phyloP scores from a whole-genome alignment of 768 basidiomycete genomes.

The Chalciporus piperatus region DNA sequence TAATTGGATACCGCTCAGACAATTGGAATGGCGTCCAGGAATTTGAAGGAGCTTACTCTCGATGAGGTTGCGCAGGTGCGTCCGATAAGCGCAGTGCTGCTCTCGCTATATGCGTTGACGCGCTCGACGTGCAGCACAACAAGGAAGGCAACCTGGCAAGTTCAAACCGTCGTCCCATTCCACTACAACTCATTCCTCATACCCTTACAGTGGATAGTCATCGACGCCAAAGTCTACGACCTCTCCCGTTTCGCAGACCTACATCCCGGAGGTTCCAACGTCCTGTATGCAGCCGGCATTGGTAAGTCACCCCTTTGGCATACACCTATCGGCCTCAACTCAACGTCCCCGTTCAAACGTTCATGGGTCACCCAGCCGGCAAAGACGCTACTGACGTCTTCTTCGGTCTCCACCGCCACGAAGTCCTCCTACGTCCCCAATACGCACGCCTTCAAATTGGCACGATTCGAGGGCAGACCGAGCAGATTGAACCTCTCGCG shows the following conservation, averaged over 20 bases:
- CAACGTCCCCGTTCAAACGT: neutral
- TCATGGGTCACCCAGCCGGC: constrained; percentile 46
- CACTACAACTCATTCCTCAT: constrained; percentile 1
- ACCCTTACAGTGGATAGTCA: constrained; percentile 64
- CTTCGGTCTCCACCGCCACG: constrained; percentile 82
- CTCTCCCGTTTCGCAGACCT: constrained; percentile 76
- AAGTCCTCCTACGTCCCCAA: constrained; percentile 72
- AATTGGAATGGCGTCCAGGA: constrained; percentile 20
- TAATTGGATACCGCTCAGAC: neutral
- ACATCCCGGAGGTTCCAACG: constrained; percentile 82
- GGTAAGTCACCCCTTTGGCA: constrained; percentile 43
- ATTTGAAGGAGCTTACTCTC: constrained; percentile 38
- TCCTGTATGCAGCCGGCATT: constrained; percentile 62
- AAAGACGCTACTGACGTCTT: constrained; percentile 77
- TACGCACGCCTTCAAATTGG: constrained; percentile 71
- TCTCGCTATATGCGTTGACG: neutral
- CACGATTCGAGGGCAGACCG: constrained; percentile 53
- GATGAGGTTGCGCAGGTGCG: constrained; percentile 70
- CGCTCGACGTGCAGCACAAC: constrained; percentile 63
- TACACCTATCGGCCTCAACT: neutral
- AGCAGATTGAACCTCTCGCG: constrained; percentile 49
- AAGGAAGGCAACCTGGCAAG: constrained; percentile 76
- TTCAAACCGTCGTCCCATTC: constrained; percentile 1
- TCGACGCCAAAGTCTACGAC: constrained; percentile 81
- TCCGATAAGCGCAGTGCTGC: neutral